Evolutionary conservation across 163 green algal genomes (phyloP), one percentile per base, ranked within the genome.

Genomic region (Scenedesmus sp.): DNA sequence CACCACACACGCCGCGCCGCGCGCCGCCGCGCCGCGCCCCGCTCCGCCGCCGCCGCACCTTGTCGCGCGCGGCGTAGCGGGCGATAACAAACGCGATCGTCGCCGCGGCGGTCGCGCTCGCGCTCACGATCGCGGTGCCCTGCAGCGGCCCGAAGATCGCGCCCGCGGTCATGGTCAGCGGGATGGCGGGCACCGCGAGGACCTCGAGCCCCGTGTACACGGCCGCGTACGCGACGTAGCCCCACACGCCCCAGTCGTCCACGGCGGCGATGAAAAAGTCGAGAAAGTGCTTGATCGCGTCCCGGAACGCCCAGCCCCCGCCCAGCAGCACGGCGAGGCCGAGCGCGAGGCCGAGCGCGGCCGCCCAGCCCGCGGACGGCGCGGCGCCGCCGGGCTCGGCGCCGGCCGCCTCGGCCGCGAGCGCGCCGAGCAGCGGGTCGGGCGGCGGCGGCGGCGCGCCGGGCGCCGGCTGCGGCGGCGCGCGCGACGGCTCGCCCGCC

Each of bases 141-240:
- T 85, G 78, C 0, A 89, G 44, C 20, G 90, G 70, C 17, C 95
- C 95, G 69, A 99, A 99, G 47, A 98, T 89, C 9, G 91, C 89
- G 20, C 95, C 95, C 1, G 96, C 93, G 0, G 95, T 96, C 93
- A 99, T 98, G 2, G 96, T 99, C 10, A 98, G 82, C 2, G 95
- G 95, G 26, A 98, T 96, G 29, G 95, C 95, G 31, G 95, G 94
- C 31, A 98, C 87, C n/a, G 92, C 92, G 18, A 99, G 79, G 5
- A 97, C 77, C 74, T 94, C 71, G 1, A 80, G 72, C 6, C 83
- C 74, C 0, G 85, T 87, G 80, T 97, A 97, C 34, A 94, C 81
- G 0, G 57, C 62, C 1, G 87, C 88, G 73, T 96, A 97, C 0
- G 90, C 90, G 1, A 93, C 24, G 63, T 93, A 95, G 18, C 92